Conservation (phyloP, 2,329 filamentous ascomycete genomes). For the Penicillium concentricum region DNA sequence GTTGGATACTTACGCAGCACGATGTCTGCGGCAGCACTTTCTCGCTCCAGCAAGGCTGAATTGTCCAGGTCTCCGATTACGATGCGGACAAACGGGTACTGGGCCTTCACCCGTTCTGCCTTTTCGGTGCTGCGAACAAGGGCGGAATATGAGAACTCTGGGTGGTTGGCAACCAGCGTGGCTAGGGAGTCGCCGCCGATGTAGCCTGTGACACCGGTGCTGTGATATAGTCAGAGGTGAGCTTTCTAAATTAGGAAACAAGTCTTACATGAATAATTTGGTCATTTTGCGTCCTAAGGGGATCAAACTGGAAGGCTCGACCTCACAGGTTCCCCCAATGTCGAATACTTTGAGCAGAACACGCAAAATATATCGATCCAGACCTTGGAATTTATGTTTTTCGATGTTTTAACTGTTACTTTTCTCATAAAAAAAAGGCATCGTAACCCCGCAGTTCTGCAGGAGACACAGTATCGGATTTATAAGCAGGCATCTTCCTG, state of each 20-base stretch:
- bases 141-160: conserved; percentile 40
- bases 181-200: conserved; percentile 52
- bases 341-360: not conserved
- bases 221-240: conserved; percentile 15
- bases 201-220: conserved; percentile 51
- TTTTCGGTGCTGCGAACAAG: conserved; percentile 42
- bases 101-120: conserved; percentile 33
- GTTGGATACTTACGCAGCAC: conserved; percentile 42
- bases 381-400: not conserved
- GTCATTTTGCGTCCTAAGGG: conserved; percentile 8
- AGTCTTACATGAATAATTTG: conserved; percentile 18
- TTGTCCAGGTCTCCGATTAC: conserved; percentile 54
- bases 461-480: not conserved
- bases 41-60: conserved; percentile 44
- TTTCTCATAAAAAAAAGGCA: not conserved
- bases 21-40: conserved; percentile 51
- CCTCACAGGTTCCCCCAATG: not conserved
- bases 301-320: not conserved
- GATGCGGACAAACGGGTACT: conserved; percentile 50
- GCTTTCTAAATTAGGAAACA: too few relatives aligned
- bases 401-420: not conserved
- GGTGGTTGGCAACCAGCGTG: conserved; percentile 41
- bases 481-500: not conserved
- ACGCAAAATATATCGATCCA: not conserved
- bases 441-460: not conserved